phyloP scores from a whole-genome alignment of 805 yeast species.

The Maudiozyma saulgeensis region DNA sequence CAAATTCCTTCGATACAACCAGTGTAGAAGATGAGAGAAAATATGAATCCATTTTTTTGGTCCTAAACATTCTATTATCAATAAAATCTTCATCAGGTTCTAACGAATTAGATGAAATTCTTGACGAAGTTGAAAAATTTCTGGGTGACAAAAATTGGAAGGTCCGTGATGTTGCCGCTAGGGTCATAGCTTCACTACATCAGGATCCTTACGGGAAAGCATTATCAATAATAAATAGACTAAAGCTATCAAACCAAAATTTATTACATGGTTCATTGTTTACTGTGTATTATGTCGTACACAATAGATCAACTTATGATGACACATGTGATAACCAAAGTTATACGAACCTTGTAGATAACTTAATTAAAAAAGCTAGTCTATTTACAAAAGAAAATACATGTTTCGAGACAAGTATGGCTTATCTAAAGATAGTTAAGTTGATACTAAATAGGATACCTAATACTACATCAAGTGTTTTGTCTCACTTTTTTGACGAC shows the following conservation, averaged over 20 bases:
- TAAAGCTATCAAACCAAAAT: constrained; percentile 32
- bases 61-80: constrained; percentile 60
- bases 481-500: constrained; percentile 5
- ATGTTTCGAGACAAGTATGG: constrained; percentile 12
- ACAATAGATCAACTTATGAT: neutral
- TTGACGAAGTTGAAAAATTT: constrained; percentile 37
- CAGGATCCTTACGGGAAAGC: constrained; percentile 28
- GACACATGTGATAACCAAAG: neutral
- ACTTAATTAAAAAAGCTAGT: neutral
- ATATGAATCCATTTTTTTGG: constrained; percentile 60
- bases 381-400: constrained; percentile 16
- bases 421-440: neutral
- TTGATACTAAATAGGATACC: neutral
- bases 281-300: constrained; percentile 28
- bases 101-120: constrained; percentile 44
- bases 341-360: neutral
- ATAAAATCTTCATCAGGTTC: constrained; percentile 53
- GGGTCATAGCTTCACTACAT: constrained; percentile 48
- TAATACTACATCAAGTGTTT: neutral
- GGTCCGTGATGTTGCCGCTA: constrained; percentile 78
- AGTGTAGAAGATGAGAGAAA: neutral
- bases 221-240: constrained; percentile 14
- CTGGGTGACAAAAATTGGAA: constrained; percentile 62
- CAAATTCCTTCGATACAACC: constrained; percentile 15
- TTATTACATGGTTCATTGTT: constrained; percentile 51